Conservation (phyloP, 2,329 filamentous ascomycete species). For the Fonsecaea pugnacius region DNA sequence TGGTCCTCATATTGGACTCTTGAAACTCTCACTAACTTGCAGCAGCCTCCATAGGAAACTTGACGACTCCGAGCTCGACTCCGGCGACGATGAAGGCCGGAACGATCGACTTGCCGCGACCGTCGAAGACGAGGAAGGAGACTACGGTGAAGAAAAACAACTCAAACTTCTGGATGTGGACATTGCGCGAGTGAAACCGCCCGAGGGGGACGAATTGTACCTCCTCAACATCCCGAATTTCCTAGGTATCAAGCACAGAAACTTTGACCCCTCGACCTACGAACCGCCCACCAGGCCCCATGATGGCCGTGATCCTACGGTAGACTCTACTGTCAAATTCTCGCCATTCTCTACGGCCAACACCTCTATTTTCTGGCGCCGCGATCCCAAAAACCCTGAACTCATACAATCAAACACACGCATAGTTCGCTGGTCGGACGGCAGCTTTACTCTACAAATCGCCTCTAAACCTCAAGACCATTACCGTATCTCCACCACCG, state of each 20-base stretch:
- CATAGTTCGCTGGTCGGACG: conserved; percentile 69
- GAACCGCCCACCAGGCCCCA: conserved; percentile 61
- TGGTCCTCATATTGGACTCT: background rate
- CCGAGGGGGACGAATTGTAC: conserved; percentile 65
- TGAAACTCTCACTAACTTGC: conserved; percentile 12
- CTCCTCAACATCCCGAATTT: conserved; percentile 68
- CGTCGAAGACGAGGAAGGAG: conserved; percentile 50
- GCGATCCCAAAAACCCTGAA: conserved; percentile 62
- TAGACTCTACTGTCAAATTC: conserved; percentile 52
- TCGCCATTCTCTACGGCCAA: conserved; percentile 67
- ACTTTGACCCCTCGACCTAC: conserved; percentile 65
- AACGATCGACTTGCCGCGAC: conserved; percentile 56
- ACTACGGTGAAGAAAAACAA: conserved; percentile 50
- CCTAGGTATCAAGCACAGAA: conserved; percentile 64
- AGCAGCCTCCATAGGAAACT: conserved; percentile 50
- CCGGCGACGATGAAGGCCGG: conserved; percentile 64
- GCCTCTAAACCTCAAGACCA: conserved; percentile 65
- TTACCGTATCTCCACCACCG: conserved; percentile 62
- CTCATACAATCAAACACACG: conserved; percentile 68
- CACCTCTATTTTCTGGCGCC: conserved; percentile 68
- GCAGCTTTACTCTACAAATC: conserved; percentile 67
- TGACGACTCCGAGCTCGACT: conserved; percentile 67
- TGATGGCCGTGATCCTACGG: conserved; percentile 48
- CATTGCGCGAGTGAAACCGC: conserved; percentile 61
- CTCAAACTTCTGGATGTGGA: conserved; percentile 44